Conservation (phyloP, 1,139 yeast genomes). For the Casaregolazyma suthepensis region DNA sequence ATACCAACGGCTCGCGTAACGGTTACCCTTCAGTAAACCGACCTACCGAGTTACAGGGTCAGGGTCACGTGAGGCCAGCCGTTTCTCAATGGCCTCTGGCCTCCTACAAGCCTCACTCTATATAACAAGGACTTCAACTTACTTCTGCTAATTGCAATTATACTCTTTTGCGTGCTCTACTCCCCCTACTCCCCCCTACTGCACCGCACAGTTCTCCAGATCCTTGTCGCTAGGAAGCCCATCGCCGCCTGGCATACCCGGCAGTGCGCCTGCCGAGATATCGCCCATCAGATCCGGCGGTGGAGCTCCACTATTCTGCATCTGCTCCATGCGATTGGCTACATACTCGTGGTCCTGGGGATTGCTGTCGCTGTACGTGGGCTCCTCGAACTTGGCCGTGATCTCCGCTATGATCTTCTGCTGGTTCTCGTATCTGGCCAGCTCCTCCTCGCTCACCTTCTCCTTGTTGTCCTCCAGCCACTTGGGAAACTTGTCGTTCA, state of each 20-base stretch:
- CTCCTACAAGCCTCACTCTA: too few relatives aligned
- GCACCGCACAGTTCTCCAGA: conserved; percentile 13
- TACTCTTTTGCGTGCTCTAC: too few relatives aligned
- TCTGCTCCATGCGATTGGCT: conserved; percentile 50
- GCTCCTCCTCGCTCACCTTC: conserved; percentile 28
- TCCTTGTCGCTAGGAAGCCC: conserved; percentile 9
- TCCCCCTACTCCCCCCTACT: not conserved
- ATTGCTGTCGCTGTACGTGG: conserved; percentile 50
- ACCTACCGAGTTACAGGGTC: too few relatives aligned
- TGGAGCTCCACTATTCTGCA: conserved; percentile 69
- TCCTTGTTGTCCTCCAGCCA: conserved; percentile 50
- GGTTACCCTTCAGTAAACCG: too few relatives aligned
- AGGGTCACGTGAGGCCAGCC: too few relatives aligned
- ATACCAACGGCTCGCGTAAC: too few relatives aligned
- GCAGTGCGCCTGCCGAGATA: conserved; percentile 46
- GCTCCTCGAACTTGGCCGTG: conserved; percentile 51
- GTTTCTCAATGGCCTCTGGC: too few relatives aligned
- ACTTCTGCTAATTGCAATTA: too few relatives aligned
- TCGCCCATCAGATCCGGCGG: conserved; percentile 77
- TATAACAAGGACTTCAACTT: too few relatives aligned
- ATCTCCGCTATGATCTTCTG: conserved; percentile 40
- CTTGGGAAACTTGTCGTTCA: conserved; percentile 57
- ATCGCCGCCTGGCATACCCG: conserved; percentile 34
- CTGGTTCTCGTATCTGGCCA: conserved; percentile 32
- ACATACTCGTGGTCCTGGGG: conserved; percentile 47